Percentiles rank a stretch among this genome's conserved stretches.
These are phyloP conservation scores for Axilococcus clingmanii DNA, from an alignment of 139 green algal genomes.

Conservation along the genomic window DNA sequence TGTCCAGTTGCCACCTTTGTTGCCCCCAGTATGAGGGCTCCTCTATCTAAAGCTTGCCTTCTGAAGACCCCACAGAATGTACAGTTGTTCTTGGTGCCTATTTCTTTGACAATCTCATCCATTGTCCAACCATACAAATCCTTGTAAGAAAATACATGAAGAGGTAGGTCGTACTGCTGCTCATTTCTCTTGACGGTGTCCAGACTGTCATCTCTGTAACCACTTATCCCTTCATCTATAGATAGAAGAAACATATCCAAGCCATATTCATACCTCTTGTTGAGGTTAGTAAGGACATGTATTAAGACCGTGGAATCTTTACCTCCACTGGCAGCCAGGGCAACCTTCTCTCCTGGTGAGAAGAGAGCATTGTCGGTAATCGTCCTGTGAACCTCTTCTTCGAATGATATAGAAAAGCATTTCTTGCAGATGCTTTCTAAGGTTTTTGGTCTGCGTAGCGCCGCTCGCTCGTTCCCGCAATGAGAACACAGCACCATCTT, in stretches of 20 bases:
- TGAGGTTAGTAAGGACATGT: conserved; percentile 86
- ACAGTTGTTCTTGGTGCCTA: conserved; percentile 92
- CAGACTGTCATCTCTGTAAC: conserved; percentile 92
- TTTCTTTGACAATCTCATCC: conserved; percentile 91
- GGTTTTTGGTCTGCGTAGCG: conserved; percentile 61
- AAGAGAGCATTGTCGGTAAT: conserved; percentile 76
- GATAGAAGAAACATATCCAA: conserved; percentile 93
- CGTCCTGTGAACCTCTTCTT: conserved; percentile 88
- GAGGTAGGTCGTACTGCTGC: conserved; percentile 54
- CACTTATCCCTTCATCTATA: conserved; percentile 92
- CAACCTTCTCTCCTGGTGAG: conserved; percentile 71
- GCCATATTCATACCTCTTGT: conserved; percentile 81
- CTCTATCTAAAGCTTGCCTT: conserved; percentile 82
- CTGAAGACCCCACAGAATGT: conserved; percentile 97
- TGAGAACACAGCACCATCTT: conserved; percentile 31
- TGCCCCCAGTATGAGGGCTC: conserved; percentile 53
- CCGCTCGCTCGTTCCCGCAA: conserved; percentile 34
- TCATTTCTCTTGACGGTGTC: conserved; percentile 96
- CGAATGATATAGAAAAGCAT: conserved; percentile 86
- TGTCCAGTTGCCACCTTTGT: conserved; percentile 82
- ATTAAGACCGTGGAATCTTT: conserved; percentile 97
- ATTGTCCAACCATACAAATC: conserved; percentile 98
- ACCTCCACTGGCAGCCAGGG: conserved; percentile 81
- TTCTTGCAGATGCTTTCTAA: conserved; percentile 72
- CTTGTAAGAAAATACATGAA: conserved; percentile 88